Evolutionary conservation across 495 filamentous ascomycete genomes (phyloP), one percentile per base, ranked within the genome.

Genomic region (Parathielavia appendiculata): DNA sequence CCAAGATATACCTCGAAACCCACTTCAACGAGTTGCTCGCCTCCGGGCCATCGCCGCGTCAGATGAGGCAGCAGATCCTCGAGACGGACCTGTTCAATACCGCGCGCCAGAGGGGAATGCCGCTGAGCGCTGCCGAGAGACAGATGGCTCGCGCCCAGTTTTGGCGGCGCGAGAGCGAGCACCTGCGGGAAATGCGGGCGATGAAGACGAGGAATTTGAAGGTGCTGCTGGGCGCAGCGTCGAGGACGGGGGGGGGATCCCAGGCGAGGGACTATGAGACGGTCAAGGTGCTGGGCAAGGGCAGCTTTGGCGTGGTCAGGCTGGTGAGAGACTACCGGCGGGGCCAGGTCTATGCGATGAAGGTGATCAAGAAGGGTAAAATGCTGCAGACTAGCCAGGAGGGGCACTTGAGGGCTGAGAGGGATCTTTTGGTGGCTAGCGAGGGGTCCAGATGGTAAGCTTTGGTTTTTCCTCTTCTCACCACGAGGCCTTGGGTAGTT

Each of bases 301-400:
- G 92, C 14, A 96, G 92, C 64, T 97, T 96, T 74, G 92, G 92
- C 2, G 86, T 95, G 54, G 92, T 97, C 8, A 80, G 86, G 46
- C 78, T 97, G 23, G 91, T 96, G 8, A 83, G 82, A 17, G 86
- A 92, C 67, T 84, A 78, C 60, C 49, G 56, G 34, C 74, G 69
- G 48, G 81, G 80, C 44, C 78, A 83, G 47, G 84, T 96, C 3
- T 96, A 87, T 69, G 92, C 92, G 9, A 96, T 97, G 91, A 97
- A 97, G 69, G 88, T 93, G 17, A 96, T 97, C 57, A 86, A 86
- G 38, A 97, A 97, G 71, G 86, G 87, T 2, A 85, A 88, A 17
- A 96, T 96, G 90, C 79, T 97, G 17, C 83, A 84, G 3, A 90
- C 89, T 52, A 86, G 86, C 62, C 92, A 97, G 71, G 92, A 97